Percentiles rank a stretch among this genome's conserved stretches.
Evolutionary conservation across 176 grass and related monocot species (phyloP).

Genomic region (Phyllostachys edulis): DNA sequence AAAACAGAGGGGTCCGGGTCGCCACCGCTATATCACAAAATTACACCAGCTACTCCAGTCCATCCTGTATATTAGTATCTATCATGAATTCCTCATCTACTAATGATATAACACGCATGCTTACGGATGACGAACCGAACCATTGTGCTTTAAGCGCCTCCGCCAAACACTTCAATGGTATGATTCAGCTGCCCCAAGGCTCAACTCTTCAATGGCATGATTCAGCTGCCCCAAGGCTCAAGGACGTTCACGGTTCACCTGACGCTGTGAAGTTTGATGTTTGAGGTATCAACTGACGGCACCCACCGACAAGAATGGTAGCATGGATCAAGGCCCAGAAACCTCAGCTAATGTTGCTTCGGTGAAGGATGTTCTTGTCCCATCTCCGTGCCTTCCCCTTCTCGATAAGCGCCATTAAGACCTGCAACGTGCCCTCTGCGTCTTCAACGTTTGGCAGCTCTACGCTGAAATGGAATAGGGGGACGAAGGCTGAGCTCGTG

Average conservation of each 20-base stretch:
- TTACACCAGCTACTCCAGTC: background rate
- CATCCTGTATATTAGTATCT: constrained; percentile 4
- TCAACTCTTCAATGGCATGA: too few relatives aligned
- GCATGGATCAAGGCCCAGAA: background rate
- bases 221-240: background rate
- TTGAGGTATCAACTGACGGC: background rate
- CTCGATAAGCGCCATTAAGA: constrained; percentile 58
- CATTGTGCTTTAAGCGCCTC: background rate
- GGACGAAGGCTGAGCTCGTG: constrained; percentile 49
- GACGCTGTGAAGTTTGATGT: background rate
- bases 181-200: background rate
- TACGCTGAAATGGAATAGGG: constrained; percentile 75
- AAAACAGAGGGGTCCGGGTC: background rate
- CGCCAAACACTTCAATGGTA: background rate
- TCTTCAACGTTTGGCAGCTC: constrained; percentile 72
- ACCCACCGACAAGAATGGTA: constrained; percentile 1
- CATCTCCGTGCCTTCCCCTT: constrained; percentile 49
- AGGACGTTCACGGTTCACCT: background rate
- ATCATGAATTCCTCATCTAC: background rate
- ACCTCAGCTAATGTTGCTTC: constrained; percentile 48
- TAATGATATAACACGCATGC: background rate
- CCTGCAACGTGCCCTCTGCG: constrained; percentile 66
- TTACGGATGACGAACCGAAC: background rate
- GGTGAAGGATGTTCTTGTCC: constrained; percentile 53
- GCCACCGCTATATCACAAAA: constrained; percentile 2